A percentile compares a stretch with the other conserved stretches of the same genome.
Conservation (phyloP, 164 flowering plant genomes). For the Vitis rupestris region DNA sequence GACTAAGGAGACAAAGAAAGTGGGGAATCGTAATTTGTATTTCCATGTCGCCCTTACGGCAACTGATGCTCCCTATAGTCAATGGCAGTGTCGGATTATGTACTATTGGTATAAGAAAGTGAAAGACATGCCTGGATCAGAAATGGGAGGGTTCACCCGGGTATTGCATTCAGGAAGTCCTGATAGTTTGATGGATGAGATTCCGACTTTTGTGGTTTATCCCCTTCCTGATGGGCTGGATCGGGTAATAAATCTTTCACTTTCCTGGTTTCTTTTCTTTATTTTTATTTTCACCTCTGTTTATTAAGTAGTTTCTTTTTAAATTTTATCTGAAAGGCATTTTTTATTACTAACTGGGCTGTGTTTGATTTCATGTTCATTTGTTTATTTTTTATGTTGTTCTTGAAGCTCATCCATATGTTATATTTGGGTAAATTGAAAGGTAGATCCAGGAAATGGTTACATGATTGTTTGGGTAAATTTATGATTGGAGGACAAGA, state of each 20-base stretch:
- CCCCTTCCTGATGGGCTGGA: slow-evolving; percentile 89
- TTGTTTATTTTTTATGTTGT: no score
- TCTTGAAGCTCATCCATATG: no score
- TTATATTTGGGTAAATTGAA: no score
- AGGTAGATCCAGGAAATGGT: no score
- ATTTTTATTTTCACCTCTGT: neutral
- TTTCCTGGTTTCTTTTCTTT: neutral
- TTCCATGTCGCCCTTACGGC: slow-evolving; percentile 94
- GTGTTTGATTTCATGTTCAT: no score
- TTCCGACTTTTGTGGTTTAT: slow-evolving; percentile 88
- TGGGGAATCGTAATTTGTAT: slow-evolving; percentile 22
- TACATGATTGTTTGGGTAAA: no score
- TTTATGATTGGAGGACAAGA: no score
- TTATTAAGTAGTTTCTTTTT: no score
- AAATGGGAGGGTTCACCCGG: slow-evolving; percentile 91
- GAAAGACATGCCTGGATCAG: slow-evolving; percentile 79
- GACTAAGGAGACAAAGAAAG: slow-evolving; percentile 44
- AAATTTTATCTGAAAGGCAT: no score
- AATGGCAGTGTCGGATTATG: slow-evolving; percentile 98
- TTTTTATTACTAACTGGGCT: no score
- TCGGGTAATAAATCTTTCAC: slow-evolving; percentile 49
- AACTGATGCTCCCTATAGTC: slow-evolving; percentile 78
- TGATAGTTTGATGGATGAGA: slow-evolving; percentile 87
- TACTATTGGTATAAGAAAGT: slow-evolving; percentile 90
- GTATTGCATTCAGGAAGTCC: slow-evolving; percentile 88